Evolutionary conservation across 768 basidiomycete genomes (phyloP).

Genomic region (Rhodosporidiobolus odoratus): DNA sequence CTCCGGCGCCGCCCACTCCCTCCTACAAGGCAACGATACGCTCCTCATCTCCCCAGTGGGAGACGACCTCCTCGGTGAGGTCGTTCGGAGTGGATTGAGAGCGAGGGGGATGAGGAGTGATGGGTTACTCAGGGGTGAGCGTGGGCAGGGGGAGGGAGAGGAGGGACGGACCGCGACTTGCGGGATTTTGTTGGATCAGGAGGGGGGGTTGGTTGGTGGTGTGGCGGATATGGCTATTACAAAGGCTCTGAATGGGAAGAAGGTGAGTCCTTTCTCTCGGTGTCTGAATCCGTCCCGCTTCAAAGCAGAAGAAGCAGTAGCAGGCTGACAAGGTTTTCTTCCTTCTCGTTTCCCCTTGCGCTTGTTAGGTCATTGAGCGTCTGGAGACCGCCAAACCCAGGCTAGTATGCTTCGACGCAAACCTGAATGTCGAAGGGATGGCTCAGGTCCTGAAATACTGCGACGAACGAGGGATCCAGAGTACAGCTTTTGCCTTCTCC

Average conservation of each 20-base stretch:
- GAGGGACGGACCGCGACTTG: constrained; percentile 65
- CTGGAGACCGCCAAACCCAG: constrained; percentile 54
- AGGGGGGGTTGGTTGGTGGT: constrained; percentile 71
- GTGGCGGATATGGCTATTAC: constrained; percentile 81
- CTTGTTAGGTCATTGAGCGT: constrained; percentile 55
- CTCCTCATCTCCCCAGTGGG: constrained; percentile 73
- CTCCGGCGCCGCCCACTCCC: constrained; percentile 76
- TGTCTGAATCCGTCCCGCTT: background rate
- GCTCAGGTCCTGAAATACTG: constrained; percentile 18
- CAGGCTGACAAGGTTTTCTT: background rate
- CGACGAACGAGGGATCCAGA: constrained; percentile 10
- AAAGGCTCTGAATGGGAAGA: constrained; percentile 51
- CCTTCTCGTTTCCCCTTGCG: too few relatives aligned
- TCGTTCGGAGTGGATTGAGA: constrained; percentile 58
- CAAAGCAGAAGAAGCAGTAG: background rate
- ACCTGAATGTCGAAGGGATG: constrained; percentile 52
- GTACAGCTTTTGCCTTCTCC: constrained; percentile 2
- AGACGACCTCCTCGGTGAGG: constrained; percentile 65
- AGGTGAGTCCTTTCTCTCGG: background rate
- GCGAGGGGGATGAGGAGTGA: constrained; percentile 73
- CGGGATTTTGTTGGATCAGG: constrained; percentile 70
- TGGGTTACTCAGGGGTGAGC: constrained; percentile 60
- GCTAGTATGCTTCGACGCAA: constrained; percentile 71
- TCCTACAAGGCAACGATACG: constrained; percentile 37
- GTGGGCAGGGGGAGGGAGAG: constrained; percentile 42